phyloP scores from a whole-genome alignment of 139 green algal species.

The Chlorella sp. region DNA sequence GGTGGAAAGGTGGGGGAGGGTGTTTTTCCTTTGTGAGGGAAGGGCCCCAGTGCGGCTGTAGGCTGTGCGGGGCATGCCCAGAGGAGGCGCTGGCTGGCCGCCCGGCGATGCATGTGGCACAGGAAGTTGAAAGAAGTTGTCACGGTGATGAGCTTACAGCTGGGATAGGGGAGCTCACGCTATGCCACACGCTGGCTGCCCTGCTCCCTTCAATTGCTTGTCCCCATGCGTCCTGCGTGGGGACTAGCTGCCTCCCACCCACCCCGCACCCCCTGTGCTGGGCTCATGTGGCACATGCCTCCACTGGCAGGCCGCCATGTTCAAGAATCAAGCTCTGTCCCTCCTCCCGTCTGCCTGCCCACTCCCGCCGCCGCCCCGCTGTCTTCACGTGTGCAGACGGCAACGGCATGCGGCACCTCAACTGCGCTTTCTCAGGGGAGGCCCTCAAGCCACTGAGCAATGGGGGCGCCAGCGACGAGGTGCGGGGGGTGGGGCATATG shows the following conservation, averaged over 20 bases:
- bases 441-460: constrained; percentile 33
- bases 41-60: neutral
- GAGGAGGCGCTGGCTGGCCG: no score
- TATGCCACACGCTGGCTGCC: neutral
- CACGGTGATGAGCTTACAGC: no score
- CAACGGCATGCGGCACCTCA: constrained; percentile 79
- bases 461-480: constrained; percentile 4
- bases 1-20: neutral
- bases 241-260: no score
- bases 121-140: no score
- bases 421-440: constrained; percentile 57
- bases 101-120: no score
- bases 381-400: constrained; percentile 73
- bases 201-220: no score
- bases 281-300: neutral
- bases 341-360: neutral
- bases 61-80: neutral
- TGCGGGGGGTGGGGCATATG: neutral
- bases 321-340: no score
- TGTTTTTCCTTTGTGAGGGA: no score
- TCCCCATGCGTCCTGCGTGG: no score
- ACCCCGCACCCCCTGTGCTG: no score
- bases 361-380: neutral
- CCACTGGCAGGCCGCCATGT: neutral
- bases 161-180: no score